Evolutionary conservation across 2,329 filamentous ascomycete genomes (phyloP), one percentile per base, ranked within the genome.

Genomic region (Xylariales sp.): DNA sequence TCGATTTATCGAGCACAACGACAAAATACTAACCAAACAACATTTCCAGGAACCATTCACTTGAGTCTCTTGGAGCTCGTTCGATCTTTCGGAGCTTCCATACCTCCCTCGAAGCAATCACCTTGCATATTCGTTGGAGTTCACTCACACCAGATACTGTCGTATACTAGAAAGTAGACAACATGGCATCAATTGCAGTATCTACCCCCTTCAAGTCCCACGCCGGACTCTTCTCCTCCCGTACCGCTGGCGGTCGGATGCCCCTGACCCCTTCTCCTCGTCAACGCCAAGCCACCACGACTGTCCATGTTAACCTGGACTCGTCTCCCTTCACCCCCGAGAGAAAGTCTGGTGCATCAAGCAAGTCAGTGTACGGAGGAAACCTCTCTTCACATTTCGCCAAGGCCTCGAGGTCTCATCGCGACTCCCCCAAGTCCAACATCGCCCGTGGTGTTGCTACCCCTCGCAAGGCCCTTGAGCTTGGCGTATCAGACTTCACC

Each of bases 161-260:
- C 33, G 19, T 34, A 28, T n/a, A 38, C 40, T 49, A n/a, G n/a
- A n/a, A n/a, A 51, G 44, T 34, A 59, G 52, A 50, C 54, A 55
- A 38, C 37, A 97, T 97, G 91, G 88, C 91, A 63, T 86, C 84
- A 65, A 70, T 78, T 64, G 72, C 80, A 61, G 81, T 96, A 66
- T 86, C 88, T 58, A 97, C 93, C 47, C 93, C 93, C 46, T 76
- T 93, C 63, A 97, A 96, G 78, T 93, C 87, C 76, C 91, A 95
- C 67, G 82, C 86, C 69, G 88, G 89, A 46, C 78, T 96, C 58
- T 96, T 97, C 73, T 89, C 85, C 53, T 81, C 87, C 54, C 89
- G 89, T 64, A 93, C 90, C 62, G 93, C 90, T 65, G 90, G 91
- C 69, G 89, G 90, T 63, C 88, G 93, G 48, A 90, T 95, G 76